Evolutionary conservation across 768 basidiomycete genomes (phyloP).

Genomic region (Mycena chlorophos): DNA sequence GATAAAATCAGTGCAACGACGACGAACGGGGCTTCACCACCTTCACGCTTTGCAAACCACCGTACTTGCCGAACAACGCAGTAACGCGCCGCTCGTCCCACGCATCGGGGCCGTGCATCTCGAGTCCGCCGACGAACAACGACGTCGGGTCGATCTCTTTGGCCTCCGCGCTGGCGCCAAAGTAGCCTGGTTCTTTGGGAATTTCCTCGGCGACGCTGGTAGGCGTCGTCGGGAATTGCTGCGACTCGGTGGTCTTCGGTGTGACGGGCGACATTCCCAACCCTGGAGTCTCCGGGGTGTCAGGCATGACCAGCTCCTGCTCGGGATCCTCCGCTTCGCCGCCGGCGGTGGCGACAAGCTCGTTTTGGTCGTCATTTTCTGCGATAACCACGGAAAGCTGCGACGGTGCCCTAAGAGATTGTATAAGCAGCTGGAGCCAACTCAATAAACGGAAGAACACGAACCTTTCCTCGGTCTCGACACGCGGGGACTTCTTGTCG

Average conservation of each 20-base stretch:
- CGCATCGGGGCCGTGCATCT: constrained; percentile 57
- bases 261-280: constrained; percentile 51
- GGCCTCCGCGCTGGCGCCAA: constrained; percentile 28
- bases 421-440: constrained; percentile 9
- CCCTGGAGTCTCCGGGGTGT: constrained; percentile 49
- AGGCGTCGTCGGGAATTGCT: constrained; percentile 49
- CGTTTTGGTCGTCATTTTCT: constrained; percentile 6
- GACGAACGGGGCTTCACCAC: constrained; percentile 63
- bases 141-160: constrained; percentile 63
- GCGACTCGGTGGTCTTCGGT: constrained; percentile 49
- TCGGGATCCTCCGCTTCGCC: constrained; percentile 23
- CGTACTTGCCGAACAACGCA: constrained; percentile 62
- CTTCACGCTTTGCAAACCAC: constrained; percentile 63
- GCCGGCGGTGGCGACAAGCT: constrained; percentile 10
- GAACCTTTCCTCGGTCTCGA: constrained; percentile 18
- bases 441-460: constrained; percentile 2
- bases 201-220: constrained; percentile 39
- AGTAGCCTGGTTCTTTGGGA: constrained; percentile 24
- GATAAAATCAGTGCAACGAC: neutral
- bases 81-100: constrained; percentile 71
- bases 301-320: constrained; percentile 43
- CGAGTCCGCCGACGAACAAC: constrained; percentile 77
- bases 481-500: constrained; percentile 17
- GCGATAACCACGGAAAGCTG: constrained; percentile 16
- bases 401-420: constrained; percentile 2